Evolutionary conservation across 1,139 yeast species (phyloP).

Genomic region (Komagataea norvegica): DNA sequence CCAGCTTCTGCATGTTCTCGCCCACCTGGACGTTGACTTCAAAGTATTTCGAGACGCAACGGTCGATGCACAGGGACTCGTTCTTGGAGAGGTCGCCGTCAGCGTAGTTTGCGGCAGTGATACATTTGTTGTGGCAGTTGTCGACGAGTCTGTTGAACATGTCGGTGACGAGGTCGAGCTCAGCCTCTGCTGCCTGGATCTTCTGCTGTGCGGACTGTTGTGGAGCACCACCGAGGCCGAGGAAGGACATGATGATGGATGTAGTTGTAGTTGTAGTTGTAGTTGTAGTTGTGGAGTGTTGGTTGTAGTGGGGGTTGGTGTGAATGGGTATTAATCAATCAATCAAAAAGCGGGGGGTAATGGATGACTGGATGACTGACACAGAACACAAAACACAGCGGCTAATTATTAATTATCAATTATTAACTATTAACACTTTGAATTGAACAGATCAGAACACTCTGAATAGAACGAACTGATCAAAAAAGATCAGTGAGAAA

Average conservation of each 20-base stretch:
- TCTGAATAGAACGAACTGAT: no score
- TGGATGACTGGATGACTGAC: no score
- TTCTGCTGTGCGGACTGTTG: constrained; percentile 71
- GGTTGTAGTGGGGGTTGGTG: no score
- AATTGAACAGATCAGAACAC: no score
- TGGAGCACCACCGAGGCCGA: constrained; percentile 83
- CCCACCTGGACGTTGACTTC: constrained; percentile 96
- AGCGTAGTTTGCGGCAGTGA: constrained; percentile 47
- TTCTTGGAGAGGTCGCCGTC: constrained; percentile 79
- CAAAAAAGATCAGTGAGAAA: no score
- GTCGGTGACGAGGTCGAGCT: constrained; percentile 92
- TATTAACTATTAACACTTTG: no score
- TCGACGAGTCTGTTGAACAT: constrained; percentile 87
- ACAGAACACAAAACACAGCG: no score
- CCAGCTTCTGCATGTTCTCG: constrained; percentile 78
- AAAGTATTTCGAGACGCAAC: constrained; percentile 96
- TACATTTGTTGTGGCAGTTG: constrained; percentile 89
- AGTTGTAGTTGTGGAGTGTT: no score
- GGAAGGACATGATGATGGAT: constrained; percentile 51
- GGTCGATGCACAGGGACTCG: constrained; percentile 89
- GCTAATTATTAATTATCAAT: no score
- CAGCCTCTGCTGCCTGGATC: constrained; percentile 81
- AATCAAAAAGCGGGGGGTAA: no score
- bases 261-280: no score
- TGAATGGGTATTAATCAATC: no score